Evolutionary conservation across 768 basidiomycete species (phyloP).

Genomic region (Russula olivacea): DNA sequence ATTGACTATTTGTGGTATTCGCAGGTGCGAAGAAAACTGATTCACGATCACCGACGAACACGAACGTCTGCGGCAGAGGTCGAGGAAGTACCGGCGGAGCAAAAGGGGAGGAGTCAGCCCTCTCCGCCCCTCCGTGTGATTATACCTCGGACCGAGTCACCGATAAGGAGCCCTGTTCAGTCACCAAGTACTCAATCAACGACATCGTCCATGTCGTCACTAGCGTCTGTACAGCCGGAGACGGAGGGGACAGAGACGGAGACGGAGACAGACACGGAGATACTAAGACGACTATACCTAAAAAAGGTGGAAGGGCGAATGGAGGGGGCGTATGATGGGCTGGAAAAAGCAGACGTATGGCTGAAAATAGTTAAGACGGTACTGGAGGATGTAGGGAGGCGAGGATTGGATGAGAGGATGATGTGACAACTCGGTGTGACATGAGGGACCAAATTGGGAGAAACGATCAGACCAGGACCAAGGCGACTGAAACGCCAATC

Average conservation of each 20-base stretch:
- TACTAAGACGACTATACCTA: slow-evolving; percentile 42
- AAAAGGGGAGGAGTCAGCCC: neutral
- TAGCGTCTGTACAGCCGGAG: slow-evolving; percentile 53
- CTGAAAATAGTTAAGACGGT: slow-evolving; percentile 59
- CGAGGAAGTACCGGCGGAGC: neutral
- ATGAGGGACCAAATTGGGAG: slow-evolving; percentile 8
- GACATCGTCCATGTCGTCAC: slow-evolving; percentile 43
- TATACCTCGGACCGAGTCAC: slow-evolving; percentile 16
- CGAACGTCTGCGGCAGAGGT: neutral
- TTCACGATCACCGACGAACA: slow-evolving; percentile 16
- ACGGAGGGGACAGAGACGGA: slow-evolving; percentile 50
- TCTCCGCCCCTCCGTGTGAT: slow-evolving; percentile 8
- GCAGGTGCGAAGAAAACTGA: slow-evolving; percentile 10
- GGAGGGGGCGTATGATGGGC: slow-evolving; percentile 53
- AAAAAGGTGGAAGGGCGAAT: slow-evolving; percentile 58
- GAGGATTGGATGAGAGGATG: slow-evolving; percentile 29
- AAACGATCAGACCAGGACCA: slow-evolving; percentile 21
- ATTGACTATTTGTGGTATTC: neutral
- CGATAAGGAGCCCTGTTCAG: neutral
- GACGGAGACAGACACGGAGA: slow-evolving; percentile 39
- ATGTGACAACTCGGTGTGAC: slow-evolving; percentile 17
- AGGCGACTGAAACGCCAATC: slow-evolving; percentile 22
- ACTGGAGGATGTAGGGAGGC: slow-evolving; percentile 38
- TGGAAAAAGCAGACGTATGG: slow-evolving; percentile 56
- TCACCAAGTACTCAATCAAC: slow-evolving; percentile 33